phyloP scores from a whole-genome alignment of 805 yeast genomes.

The Saccharomycodes ludwigii region DNA sequence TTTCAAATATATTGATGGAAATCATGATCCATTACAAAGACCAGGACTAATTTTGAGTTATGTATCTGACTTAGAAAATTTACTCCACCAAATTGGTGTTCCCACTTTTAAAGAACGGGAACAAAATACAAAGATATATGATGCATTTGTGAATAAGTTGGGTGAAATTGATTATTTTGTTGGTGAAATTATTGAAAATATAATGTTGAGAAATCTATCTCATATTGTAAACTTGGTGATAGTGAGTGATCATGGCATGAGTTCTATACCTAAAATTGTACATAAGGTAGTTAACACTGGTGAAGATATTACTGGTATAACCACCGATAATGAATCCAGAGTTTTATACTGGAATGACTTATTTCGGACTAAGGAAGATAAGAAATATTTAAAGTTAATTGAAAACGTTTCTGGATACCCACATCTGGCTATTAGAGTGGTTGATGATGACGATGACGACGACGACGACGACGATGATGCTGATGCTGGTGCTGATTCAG shows the following conservation, averaged over 20 bases:
- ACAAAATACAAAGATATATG: constrained; percentile 44
- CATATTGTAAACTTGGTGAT: constrained; percentile 61
- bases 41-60: constrained; percentile 72
- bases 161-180: constrained; percentile 55
- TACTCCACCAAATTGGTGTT: too few relatives aligned
- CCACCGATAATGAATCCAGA: too few relatives aligned
- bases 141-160: constrained; percentile 29
- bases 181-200: constrained; percentile 32
- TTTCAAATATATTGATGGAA: constrained; percentile 52
- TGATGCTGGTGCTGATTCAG: neutral
- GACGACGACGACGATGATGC: neutral
- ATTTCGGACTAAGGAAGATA: too few relatives aligned
- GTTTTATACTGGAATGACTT: too few relatives aligned
- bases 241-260: constrained; percentile 91
- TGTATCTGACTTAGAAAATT: constrained; percentile 71
- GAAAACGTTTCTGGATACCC: constrained; percentile 78
- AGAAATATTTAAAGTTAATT: too few relatives aligned
- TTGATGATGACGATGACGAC: constrained; percentile 24
- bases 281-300: constrained; percentile 54
- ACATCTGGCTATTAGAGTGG: constrained; percentile 63
- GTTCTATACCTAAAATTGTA: constrained; percentile 70
- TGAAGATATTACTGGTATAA: constrained; percentile 54
- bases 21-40: constrained; percentile 30
- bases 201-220: constrained; percentile 42
- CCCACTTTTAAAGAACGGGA: constrained; percentile 54